Conservation (phyloP, 139 green algal genomes). For the Chlorokybus atmophyticus region DNA sequence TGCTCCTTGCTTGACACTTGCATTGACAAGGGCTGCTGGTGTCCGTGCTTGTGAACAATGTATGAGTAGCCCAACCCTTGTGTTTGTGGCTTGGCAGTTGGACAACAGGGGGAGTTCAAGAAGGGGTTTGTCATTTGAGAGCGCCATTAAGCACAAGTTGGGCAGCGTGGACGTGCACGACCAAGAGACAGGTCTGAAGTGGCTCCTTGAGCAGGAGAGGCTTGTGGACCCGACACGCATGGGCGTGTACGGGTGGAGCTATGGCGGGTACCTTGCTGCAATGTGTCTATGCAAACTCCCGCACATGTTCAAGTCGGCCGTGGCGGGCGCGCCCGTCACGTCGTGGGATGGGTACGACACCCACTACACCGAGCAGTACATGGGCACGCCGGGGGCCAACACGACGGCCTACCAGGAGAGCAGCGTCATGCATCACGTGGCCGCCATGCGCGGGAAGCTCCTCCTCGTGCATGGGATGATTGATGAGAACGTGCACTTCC, state of each 20-base stretch:
- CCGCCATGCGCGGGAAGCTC: conserved; percentile 19
- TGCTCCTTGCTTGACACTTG: no score
- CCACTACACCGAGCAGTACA: conserved; percentile 42
- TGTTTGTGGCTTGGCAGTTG: conserved; percentile 17
- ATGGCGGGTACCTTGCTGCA: conserved; percentile 33
- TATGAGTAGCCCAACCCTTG: no score
- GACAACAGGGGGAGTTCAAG: conserved; percentile 34
- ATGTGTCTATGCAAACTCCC: conserved; percentile 24
- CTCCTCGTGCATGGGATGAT: conserved; percentile 38
- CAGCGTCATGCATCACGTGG: conserved; percentile 25
- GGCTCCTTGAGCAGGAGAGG: conserved; percentile 14
- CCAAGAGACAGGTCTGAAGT: conserved; percentile 27
- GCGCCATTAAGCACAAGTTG: conserved; percentile 26
- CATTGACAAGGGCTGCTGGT: no score
- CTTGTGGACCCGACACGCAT: conserved; percentile 27
- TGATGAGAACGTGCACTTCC: conserved; percentile 40
- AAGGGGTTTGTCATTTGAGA: conserved; percentile 30
- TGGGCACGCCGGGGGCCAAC: conserved; percentile 24
- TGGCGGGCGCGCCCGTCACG: conserved; percentile 35
- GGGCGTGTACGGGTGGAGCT: conserved; percentile 39
- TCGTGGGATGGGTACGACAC: conserved; percentile 39
- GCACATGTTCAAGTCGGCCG: conserved; percentile 21
- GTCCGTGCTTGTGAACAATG: no score
- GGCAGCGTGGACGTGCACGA: conserved; percentile 31
- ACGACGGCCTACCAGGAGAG: conserved; percentile 18